These are phyloP conservation scores for Trichaptum fuscoviolaceum DNA, from an alignment of 768 basidiomycete species.

Conservation along the genomic window DNA sequence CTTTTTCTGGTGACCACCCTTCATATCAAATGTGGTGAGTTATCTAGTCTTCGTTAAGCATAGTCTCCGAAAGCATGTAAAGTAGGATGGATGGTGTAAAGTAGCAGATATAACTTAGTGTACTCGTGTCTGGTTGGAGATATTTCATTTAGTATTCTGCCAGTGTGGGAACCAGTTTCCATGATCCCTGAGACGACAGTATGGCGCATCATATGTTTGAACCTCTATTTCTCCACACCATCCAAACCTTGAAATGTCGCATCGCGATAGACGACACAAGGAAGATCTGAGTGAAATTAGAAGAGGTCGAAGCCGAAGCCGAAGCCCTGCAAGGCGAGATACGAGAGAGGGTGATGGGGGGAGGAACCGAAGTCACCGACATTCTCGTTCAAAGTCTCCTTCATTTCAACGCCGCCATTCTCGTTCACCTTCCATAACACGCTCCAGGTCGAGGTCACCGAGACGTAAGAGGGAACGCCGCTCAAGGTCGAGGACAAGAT, in stretches of 20 bases:
- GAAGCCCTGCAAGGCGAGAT: slow-evolving; percentile 4
- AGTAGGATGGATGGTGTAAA: background rate
- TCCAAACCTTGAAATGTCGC: background rate
- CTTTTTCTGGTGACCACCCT: slow-evolving; percentile 1
- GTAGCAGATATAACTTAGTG: background rate
- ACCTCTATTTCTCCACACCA: background rate
- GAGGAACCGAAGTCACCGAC: background rate
- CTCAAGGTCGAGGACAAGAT: background rate
- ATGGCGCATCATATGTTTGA: background rate
- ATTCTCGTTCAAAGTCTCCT: slow-evolving; percentile 20
- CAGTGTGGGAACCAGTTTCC: background rate
- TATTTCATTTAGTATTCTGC: background rate
- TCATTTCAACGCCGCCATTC: slow-evolving; percentile 10
- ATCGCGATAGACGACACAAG: slow-evolving; percentile 5
- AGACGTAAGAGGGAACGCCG: slow-evolving; percentile 9
- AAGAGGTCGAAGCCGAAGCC: slow-evolving; percentile 11
- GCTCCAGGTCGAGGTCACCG: slow-evolving; percentile 23
- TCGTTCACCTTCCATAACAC: slow-evolving; percentile 13
- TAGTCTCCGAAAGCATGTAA: background rate
- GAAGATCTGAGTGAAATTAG: slow-evolving; percentile 8
- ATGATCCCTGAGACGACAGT: background rate
- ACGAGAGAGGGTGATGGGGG: background rate
- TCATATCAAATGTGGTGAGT: background rate
- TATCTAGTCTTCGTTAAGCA: background rate
- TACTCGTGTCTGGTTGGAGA: background rate